Base-by-base conservation (phyloP, 192 early-diverging fungal genomes). In the Phycomyces nitens region DNA sequence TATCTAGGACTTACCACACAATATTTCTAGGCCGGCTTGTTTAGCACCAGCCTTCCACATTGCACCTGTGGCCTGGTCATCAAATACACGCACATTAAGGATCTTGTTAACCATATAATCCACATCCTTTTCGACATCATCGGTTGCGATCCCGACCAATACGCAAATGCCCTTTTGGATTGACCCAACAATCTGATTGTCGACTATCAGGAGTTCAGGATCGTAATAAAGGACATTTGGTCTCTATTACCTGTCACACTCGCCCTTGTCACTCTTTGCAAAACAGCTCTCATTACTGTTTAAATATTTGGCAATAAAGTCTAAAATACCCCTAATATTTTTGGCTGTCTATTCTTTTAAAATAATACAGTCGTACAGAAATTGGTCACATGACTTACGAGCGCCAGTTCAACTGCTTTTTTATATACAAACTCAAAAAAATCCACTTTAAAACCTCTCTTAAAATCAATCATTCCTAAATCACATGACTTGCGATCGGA, bases 101-200 rank as follows among this genome's bases (percentile, higher is more conserved):
- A 98, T 68, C 76, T 98, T 98, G 18, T 83, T 84, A 0, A 89
- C 87, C 82, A 96, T 88, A 66, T 88, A 94, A 21, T 92, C 91
- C 42, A 93, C 73, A 76, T 98, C 94, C 16, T 85, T 83, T 26
- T 73, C 68, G 0, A 81, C 86, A 58, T 94, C 92, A 52, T 86
- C 82, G 3, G 71, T 60, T 59, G 76, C 78, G 53, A 92, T 87
- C 1, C 91, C 90, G 0, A 93, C 71, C 11, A 92, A 77, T 8
- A 93, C 80, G 56, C 88, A 89, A 4, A 98, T 57, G 21, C 96
- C 96, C 53, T 80, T 78, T 40, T 82, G 81, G 60, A 98, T 97
- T 58, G 80, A 69, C 10, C 90, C 86, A n/a, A 98, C 86, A 22
- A 89, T 77, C 24, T 79, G 64, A 14, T 80, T 80, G 60, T 90